Percentiles rank a stretch among this genome's conserved stretches.
Evolutionary conservation across 2,329 filamentous ascomycete species (phyloP).

Genomic region (Aspergillus melleus): DNA sequence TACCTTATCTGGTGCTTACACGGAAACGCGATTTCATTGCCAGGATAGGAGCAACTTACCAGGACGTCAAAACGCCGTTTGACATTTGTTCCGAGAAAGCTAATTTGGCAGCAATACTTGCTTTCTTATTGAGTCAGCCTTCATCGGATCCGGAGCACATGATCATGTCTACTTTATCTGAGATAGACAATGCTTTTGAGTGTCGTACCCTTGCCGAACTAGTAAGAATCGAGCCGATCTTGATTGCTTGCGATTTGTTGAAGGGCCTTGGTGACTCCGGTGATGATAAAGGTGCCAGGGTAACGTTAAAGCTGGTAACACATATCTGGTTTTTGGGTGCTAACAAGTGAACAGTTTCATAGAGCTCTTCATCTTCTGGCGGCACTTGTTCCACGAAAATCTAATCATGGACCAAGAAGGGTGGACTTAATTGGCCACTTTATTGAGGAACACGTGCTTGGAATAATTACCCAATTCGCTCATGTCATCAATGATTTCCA

Average conservation of each 20-base stretch:
- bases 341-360: conserved; percentile 40
- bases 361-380: conserved; percentile 54
- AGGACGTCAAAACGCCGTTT: conserved; percentile 54
- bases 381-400: conserved; percentile 52
- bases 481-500: conserved; percentile 71
- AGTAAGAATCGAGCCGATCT: conserved; percentile 71
- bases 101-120: conserved; percentile 60
- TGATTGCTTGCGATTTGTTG: conserved; percentile 76
- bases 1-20: conserved; percentile 82
- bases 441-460: conserved; percentile 79
- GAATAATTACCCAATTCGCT: conserved; percentile 80
- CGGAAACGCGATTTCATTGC: conserved; percentile 76
- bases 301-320: conserved; percentile 40
- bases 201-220: conserved; percentile 66
- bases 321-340: background rate
- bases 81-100: conserved; percentile 61
- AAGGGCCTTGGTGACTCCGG: conserved; percentile 73
- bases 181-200: conserved; percentile 70
- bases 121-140: conserved; percentile 58
- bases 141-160: conserved; percentile 67
- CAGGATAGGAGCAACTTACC: conserved; percentile 72
- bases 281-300: conserved; percentile 53
- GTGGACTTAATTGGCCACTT: conserved; percentile 68
- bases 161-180: conserved; percentile 66
- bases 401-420: conserved; percentile 49